Base-by-base conservation (phyloP, 2,329 filamentous ascomycete species). In the Beauveria rudraprayagi region DNA sequence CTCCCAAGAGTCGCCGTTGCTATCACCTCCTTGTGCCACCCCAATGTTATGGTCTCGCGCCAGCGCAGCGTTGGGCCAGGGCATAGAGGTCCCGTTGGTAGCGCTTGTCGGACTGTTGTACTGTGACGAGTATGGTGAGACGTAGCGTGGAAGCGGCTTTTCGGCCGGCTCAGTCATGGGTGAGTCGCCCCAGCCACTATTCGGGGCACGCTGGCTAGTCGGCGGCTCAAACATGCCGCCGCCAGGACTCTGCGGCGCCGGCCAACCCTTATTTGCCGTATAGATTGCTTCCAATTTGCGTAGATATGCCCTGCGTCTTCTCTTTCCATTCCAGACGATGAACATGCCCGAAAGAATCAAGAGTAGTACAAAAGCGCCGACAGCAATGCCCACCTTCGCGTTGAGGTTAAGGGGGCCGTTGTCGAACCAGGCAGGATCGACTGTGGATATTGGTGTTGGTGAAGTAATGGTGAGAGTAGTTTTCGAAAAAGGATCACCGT, bases 111-210 rank as follows among this genome's bases (percentile, higher is more conserved):
- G 84, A 66, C 82, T 85, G 69, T 76, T 83, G 71, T 79, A 86
- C 62, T 84, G 81, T 46, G 82, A 84, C 22, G 76, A 77, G 67
- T 86, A 87, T 0, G 84, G 84, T 3, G 82, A 85, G 64, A 84
- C 79, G 70, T 85, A 83, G 7, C 75, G 77, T 1, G 75, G 72
- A 64, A 75, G 77, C 0, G 66, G 63, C 62, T 71, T 72, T 51
- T 78, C 76, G 1, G 75, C 75, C 48, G 68, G 69, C 2, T 73
- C 75, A 51, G 77, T 81, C 61, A 78, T 65, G 0, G 77, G 83
- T 28, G 78, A 83, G 64, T 82, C 79, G 26, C 80, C 78, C 81
- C 82, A 85, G 34, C 77, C 75, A 40, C 67, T 34, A 22, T 77
- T 72, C 10, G 83, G 70, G 0, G 83, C 81, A 61, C 73, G 73